Percentiles rank a stretch among this genome's conserved stretches.
Evolutionary conservation across 192 early-diverging fungal genomes (phyloP).

Genomic region (Dimargaris xerosporica): DNA sequence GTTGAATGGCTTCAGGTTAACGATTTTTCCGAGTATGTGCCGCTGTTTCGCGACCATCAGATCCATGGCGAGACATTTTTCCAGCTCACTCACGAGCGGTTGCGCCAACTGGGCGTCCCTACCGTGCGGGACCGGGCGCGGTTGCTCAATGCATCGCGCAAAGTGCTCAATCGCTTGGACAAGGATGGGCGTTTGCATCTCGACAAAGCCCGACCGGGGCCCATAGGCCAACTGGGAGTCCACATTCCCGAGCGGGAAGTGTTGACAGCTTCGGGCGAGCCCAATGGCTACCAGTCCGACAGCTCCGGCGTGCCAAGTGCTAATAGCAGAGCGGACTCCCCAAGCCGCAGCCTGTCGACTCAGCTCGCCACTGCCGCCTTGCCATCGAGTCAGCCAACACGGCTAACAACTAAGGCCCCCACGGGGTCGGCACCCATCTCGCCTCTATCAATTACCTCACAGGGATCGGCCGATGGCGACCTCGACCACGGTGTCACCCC

Average conservation of each 20-base stretch:
- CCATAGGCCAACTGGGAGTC: not conserved
- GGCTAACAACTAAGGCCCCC: not conserved
- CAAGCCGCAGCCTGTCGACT: not conserved
- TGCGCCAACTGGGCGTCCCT: slow-evolving; percentile 5
- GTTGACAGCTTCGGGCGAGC: not conserved
- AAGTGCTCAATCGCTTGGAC: not conserved
- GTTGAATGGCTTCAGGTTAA: not conserved
- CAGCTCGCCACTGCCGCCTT: not conserved
- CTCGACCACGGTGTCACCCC: too few species aligned
- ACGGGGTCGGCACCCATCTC: slow-evolving; percentile 6
- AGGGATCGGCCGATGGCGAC: not conserved
- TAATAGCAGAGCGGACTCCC: not conserved
- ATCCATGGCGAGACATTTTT: not conserved
- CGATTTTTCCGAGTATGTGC: not conserved
- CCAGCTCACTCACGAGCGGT: not conserved
- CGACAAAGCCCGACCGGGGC: too few species aligned
- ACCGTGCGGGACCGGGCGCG: slow-evolving; percentile 8
- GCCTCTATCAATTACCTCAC: slow-evolving; percentile 4
- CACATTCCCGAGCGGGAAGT: slow-evolving; percentile 1
- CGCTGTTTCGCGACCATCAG: not conserved
- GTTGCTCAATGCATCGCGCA: not conserved
- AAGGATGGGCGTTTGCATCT: too few species aligned
- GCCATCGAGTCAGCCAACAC: not conserved
- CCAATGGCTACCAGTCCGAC: not conserved
- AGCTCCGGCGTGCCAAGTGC: not conserved